Evolutionary conservation across 305 asterid genomes (phyloP), one percentile per base, ranked within the genome.

Genomic region (Rubia peregrina): DNA sequence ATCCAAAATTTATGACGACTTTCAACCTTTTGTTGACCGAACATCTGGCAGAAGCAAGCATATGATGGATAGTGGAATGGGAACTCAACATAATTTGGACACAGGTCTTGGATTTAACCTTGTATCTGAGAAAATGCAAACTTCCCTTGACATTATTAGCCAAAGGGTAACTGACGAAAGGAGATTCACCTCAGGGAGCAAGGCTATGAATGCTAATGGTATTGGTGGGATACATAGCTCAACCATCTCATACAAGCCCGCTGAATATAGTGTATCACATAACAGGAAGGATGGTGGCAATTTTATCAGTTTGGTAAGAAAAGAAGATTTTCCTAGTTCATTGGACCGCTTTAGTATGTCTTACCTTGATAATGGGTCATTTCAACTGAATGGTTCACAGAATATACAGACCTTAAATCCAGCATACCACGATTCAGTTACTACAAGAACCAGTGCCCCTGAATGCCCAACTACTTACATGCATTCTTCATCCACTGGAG

Each of bases 371-470:
- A 75, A 61, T 30, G 76, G 79, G 53, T 74, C 43, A 42, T 67
- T 82, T 72, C 80, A 41, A 44, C 75, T 7, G 69, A 49, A 69
- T 16, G 62, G 48, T 53, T 49, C 78, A 63, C 77, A 66, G 74
- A 74, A 68, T 68, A 43, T 70, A 73, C 73, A 67, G 72, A 49
- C 57, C 73, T 68, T 80, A 65, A 70, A 40, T 63, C 65, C 85
- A 22, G 65, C 61, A 7, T 75, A 67, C 68, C 85, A 81, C 43
- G 89, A 86, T 76, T 75, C 83, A 69, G 72, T 85, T 62, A 70
- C 71, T 72, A 76, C 79, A 3, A 78, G 83, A 69, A 71, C 92
- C 42, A 70, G 76, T 78, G 76, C 71, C 61, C 78, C 82, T 55
- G 86, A 82, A 41, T 43, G 60, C 67, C 62, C 81, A 14, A 70